These are phyloP conservation scores for Trichoderma lentiforme DNA, from an alignment of 2,329 filamentous ascomycete genomes.

Conservation along the genomic window DNA sequence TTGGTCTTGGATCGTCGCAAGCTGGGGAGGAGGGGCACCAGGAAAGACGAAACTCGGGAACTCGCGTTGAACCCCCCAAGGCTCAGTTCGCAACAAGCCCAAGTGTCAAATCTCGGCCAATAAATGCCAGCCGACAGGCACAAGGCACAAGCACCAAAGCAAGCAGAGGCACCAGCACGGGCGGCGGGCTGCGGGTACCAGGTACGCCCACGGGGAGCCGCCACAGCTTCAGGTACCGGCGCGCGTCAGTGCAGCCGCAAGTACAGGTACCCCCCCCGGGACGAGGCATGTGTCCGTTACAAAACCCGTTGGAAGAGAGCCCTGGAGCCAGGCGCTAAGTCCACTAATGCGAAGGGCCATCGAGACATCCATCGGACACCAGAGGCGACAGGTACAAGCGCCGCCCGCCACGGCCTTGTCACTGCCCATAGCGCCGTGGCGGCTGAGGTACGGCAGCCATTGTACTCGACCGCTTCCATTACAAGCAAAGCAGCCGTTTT, in stretches of 20 bases:
- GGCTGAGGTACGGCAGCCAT: background rate
- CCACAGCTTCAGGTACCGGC: background rate
- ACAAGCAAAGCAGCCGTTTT: slow-evolving; percentile 1
- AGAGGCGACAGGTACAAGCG: background rate
- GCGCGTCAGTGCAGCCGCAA: background rate
- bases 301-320: background rate
- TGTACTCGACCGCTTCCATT: background rate
- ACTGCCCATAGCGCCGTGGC: slow-evolving; percentile 8
- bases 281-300: background rate
- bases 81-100: slow-evolving; percentile 10
- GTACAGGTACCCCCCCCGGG: background rate
- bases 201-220: background rate
- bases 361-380: background rate
- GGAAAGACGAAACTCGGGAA: slow-evolving; percentile 4
- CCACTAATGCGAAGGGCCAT: background rate
- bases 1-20: background rate
- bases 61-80: slow-evolving; percentile 3
- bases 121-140: slow-evolving; percentile 1
- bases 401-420: background rate
- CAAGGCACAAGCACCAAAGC: background rate
- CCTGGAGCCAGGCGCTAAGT: background rate
- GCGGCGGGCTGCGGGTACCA: background rate
- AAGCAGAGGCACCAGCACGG: background rate
- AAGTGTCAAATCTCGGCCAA: slow-evolving; percentile 16
- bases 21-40: slow-evolving; percentile 11